phyloP scores from a whole-genome alignment of 2,329 filamentous ascomycete genomes.

The Ceratocystis smalleyi region DNA sequence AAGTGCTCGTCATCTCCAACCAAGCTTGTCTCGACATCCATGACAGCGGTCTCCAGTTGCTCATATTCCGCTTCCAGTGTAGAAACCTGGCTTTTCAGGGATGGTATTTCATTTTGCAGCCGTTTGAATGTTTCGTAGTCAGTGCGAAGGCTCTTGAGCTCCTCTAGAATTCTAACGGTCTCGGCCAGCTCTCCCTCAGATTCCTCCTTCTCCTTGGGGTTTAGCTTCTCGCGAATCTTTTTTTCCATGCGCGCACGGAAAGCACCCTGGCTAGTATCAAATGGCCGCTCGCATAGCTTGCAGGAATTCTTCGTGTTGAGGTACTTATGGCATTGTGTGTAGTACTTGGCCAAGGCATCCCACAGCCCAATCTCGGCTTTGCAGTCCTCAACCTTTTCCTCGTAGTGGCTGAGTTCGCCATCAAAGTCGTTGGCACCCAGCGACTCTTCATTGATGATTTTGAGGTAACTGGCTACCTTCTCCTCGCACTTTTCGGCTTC shows the following conservation, averaged over 20 bases:
- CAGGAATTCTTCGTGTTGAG: constrained; percentile 58
- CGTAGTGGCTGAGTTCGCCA: constrained; percentile 35
- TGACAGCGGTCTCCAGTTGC: constrained; percentile 42
- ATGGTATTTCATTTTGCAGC: constrained; percentile 55
- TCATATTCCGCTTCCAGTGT: constrained; percentile 47
- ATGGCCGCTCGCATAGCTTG: constrained; percentile 56
- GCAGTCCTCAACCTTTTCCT: constrained; percentile 43
- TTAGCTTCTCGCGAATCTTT: constrained; percentile 48
- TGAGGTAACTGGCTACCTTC: constrained; percentile 36
- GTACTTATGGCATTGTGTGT: constrained; percentile 48
- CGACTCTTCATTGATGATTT: constrained; percentile 29
- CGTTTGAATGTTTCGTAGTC: constrained; percentile 62
- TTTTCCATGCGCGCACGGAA: constrained; percentile 46
- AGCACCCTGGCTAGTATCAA: constrained; percentile 43
- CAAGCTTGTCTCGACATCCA: constrained; percentile 52
- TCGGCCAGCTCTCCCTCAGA: constrained; percentile 45
- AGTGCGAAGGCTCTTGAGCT: constrained; percentile 45
- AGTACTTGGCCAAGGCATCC: constrained; percentile 55
- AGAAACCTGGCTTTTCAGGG: constrained; percentile 47
- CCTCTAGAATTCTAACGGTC: constrained; percentile 35
- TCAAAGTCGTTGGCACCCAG: constrained; percentile 38
- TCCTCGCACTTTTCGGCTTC: constrained; percentile 48
- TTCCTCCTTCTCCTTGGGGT: constrained; percentile 46
- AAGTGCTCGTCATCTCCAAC: constrained; percentile 48
- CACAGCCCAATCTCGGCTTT: constrained; percentile 55